Base-by-base conservation (phyloP, 306 rosid species). In the Glycyrrhiza uralensis region DNA sequence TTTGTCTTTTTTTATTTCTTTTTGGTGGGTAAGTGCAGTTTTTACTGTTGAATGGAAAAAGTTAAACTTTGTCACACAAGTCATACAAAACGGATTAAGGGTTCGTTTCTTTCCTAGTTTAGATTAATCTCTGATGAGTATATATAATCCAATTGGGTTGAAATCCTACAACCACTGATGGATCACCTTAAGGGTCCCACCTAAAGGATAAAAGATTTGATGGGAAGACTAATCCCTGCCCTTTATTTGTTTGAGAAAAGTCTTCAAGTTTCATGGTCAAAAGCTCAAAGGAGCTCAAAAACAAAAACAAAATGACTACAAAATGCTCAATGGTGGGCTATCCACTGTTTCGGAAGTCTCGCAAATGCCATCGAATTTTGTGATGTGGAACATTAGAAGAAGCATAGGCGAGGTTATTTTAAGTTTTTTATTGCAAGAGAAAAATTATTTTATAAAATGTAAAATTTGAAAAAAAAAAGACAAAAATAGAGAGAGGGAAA, bases 311-410 rank as follows among this genome's bases (percentile, higher is more conserved):
- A 78, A 61, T 39, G 28, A 13, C n/a, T 33, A 29, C 58, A 39
- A 69, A 60, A 47, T 24, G 54, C 59, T 79, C 65, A 70, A 57
- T 57, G 71, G 73, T 75, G 76, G 86, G 52, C 36, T 58, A 67
- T 75, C 86, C 83, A 75, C 23, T 69, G 11, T 78, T 63, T 82
- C 19, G 75, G 36, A 80, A 80, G 69, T 42, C 62, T 57, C 41
- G 19, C 52, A 75, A 75, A 33, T 6, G 29, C 32, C 72, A 72
- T 77, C 11, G 76, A 75, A 65, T 79, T 68, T 78, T 62, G 80
- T 74, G 77, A 60, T 6, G 23, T 46, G n/a, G 38, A 79, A 29
- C 17, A 4, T 5, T 54, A 44, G 35, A 65, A 47, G 76, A 60
- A 79, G 72, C 45, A 51, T 23, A 52, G 70, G 75, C 4, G 13